Conservation (phyloP, 2,329 filamentous ascomycete species). For the Exophiala sp. region DNA sequence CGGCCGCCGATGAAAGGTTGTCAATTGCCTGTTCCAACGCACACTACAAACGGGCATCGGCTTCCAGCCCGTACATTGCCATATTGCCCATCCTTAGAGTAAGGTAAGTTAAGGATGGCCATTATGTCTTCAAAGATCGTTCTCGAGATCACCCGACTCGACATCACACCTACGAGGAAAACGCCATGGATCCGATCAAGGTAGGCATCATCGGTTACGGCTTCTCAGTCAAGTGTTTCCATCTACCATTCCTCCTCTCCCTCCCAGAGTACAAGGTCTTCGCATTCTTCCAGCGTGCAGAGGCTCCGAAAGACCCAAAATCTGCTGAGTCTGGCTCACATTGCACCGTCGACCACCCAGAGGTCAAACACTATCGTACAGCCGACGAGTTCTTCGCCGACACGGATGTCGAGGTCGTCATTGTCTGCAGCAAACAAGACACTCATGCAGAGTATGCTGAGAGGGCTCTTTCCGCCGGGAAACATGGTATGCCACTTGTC, state of each 20-base stretch:
- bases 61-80: not conserved
- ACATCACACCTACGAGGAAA: not conserved
- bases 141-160: not conserved
- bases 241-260: constrained; percentile 70
- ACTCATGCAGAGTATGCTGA: constrained; percentile 67
- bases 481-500: constrained; percentile 52
- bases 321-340: constrained; percentile 59
- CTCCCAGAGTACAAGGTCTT: constrained; percentile 64
- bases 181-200: constrained; percentile 39
- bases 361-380: constrained; percentile 61
- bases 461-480: constrained; percentile 63
- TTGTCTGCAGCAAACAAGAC: constrained; percentile 68
- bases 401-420: constrained; percentile 63
- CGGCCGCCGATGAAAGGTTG: not conserved
- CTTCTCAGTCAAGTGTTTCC: constrained; percentile 71
- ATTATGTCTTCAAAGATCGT: not conserved
- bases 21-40: not conserved
- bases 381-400: constrained; percentile 64
- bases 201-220: constrained; percentile 60
- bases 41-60: not conserved
- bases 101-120: not conserved
- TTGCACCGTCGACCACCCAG: constrained; percentile 65
- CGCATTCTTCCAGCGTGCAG: constrained; percentile 67
- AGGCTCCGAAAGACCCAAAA: constrained; percentile 23
- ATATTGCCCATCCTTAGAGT: not conserved